Base-by-base conservation (phyloP, 345 rosid genomes). In the Hypericum androsaemum region DNA sequence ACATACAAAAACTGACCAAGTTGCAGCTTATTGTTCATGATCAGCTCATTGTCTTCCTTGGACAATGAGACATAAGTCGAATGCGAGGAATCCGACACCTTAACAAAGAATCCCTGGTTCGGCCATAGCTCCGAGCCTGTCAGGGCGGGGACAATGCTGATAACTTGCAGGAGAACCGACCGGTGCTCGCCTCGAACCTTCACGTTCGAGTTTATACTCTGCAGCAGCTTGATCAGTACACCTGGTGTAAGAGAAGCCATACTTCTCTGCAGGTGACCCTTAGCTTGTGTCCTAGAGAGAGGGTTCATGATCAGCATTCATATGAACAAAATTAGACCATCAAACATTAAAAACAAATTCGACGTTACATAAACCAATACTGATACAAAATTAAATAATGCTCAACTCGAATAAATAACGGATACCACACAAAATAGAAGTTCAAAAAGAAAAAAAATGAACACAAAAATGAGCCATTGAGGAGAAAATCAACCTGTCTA, bases 121-220 rank as follows among this genome's bases (percentile, higher is more conserved):
- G 98, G 98, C 89, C 95, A 90, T 52, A 87, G 75, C 56, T 87
- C 95, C 15, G 86, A 78, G 56, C 98, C 98, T 5, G 83, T 55
- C 61, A 90, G 74, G 38, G 95, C 98, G 48, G 94, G 95, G 35
- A 90, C 92, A 17, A 90, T 87, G 74, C 94, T 80, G 71, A 87
- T 82, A 6, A 90, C 95, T 62, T 90, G 98, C 14, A 84, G 66
- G 2, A 90, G 86, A 49, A 82, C 95, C 5, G 98, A 84, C 43
- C 95, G 71, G 49, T 90, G 74, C 32, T 90, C 95, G 0, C 98
- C 95, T 0, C 85, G 75, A 43, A 84, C 86, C 17, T 78, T 80
- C 38, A 81, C 76, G 45, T 81, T 77, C 3, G 86, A 82, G 61
- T 80, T 54, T 67, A 84, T 75, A 22, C 83, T 76, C 64, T 84